Evolutionary conservation across 192 early-diverging fungal genomes (phyloP).

Genomic region (Gonapodya sp.): DNA sequence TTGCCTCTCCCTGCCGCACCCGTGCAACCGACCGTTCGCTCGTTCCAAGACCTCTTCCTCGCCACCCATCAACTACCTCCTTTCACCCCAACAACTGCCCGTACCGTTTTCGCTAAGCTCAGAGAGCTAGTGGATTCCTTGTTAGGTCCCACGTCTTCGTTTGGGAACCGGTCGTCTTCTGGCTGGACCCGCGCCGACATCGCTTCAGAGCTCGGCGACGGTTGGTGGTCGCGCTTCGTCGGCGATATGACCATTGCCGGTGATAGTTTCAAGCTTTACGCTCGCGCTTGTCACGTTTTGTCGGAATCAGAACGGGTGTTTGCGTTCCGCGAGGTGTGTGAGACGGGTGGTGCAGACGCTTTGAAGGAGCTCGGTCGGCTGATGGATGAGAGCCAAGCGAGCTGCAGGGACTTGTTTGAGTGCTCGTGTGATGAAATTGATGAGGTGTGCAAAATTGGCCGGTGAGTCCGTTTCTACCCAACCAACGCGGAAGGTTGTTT

Average conservation of each 20-base stretch:
- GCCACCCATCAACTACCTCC: neutral
- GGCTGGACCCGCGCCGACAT: neutral
- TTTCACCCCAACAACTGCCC: neutral
- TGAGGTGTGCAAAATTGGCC: slow-evolving; percentile 55
- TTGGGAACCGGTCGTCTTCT: neutral
- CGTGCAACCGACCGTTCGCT: neutral
- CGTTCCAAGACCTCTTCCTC: neutral
- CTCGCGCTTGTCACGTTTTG: slow-evolving; percentile 76
- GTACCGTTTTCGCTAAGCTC: neutral
- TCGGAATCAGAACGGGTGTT: slow-evolving; percentile 71
- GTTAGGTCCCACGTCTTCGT: neutral
- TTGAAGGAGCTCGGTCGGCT: slow-evolving; percentile 58
- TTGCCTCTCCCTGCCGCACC: neutral
- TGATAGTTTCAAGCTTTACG: slow-evolving; percentile 61
- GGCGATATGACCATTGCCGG: slow-evolving; percentile 42
- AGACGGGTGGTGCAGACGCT: slow-evolving; percentile 15
- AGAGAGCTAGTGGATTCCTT: neutral
- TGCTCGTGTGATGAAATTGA: slow-evolving; percentile 81
- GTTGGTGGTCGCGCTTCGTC: slow-evolving; percentile 15
- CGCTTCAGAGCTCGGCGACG: neutral
- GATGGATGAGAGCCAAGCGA: slow-evolving; percentile 81
- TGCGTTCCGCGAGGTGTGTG: slow-evolving; percentile 39
- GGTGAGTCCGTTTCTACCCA: slow-evolving; percentile 15
- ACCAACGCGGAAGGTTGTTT: slow-evolving; percentile 14
- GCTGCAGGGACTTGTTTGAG: slow-evolving; percentile 71